phyloP scores from a whole-genome alignment of 2,329 filamentous ascomycete genomes.

The Colletotrichum sp. region DNA sequence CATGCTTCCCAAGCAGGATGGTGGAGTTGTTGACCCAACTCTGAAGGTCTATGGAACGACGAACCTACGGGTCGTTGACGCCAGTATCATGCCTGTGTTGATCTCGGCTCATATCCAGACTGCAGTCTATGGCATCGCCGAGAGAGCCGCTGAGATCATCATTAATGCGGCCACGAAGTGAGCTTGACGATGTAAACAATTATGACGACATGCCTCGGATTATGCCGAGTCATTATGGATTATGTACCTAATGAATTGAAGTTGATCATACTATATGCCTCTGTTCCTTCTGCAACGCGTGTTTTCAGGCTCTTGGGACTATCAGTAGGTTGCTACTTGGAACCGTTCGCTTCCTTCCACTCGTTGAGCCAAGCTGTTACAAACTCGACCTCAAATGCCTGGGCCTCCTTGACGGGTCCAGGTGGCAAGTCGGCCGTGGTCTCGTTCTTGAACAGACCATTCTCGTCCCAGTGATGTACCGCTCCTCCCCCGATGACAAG shows the following conservation, averaged over 20 bases:
- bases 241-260: neutral
- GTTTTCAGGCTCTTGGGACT: neutral
- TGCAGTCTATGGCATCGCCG: slow-evolving; percentile 57
- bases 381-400: slow-evolving; percentile 63
- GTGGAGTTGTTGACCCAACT: slow-evolving; percentile 47
- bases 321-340: neutral
- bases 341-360: slow-evolving; percentile 46
- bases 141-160: slow-evolving; percentile 43
- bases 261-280: neutral
- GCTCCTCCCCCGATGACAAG: slow-evolving; percentile 69
- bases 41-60: slow-evolving; percentile 53
- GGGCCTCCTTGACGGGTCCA: slow-evolving; percentile 60
- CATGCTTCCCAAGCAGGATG: slow-evolving; percentile 49
- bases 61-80: slow-evolving; percentile 54
- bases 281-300: neutral
- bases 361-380: slow-evolving; percentile 72
- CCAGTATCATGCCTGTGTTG: slow-evolving; percentile 53
- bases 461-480: slow-evolving; percentile 85
- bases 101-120: slow-evolving; percentile 55
- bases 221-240: neutral
- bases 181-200: neutral
- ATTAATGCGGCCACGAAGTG: neutral
- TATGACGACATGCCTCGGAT: neutral
- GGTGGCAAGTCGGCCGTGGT: slow-evolving; percentile 65
- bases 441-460: slow-evolving; percentile 68